Evolutionary conservation across 345 rosid species (phyloP), one percentile per base, ranked within the genome.

Genomic region (Salix purpurea): DNA sequence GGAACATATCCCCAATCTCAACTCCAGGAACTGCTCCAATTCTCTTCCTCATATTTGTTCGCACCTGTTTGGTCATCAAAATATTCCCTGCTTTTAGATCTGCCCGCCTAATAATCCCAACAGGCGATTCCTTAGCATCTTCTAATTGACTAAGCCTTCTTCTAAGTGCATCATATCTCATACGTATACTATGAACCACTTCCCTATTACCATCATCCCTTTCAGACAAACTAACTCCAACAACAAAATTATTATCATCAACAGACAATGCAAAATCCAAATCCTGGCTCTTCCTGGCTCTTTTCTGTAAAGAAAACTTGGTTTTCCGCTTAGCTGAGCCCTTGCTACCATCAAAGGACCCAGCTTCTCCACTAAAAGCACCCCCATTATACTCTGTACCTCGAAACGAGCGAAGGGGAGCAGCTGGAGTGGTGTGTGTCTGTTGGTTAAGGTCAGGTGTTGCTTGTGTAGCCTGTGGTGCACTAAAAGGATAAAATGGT

Each of bases 1-100:
- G 91, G 87, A 89, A 93, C 60, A 91, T 89, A 48, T 91, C 97
- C 21, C 98, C 94, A 48, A 91, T 80, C 72, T 91, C 93, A 66
- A 91, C 85, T 23, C 98, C 97, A 60, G 98, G 97, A 61, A 88
- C 85, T 2, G 62, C 71, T 64, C 98, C 98, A 76, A 86, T 83
- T 82, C 94, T 88, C 90, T 88, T 91, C 83, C 76, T 87, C 80
- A 81, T 73, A 82, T 91, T 93, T 12, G 98, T 86, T 46, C 92
- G 78, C 76, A 91, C 82, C 42, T 91, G 93, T 74, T 86, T 89
- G 72, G 81, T 87, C 97, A 88, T 89, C 81, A 93, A 68, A 70
- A 83, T 67, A 34, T 84, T 80, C 15, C 86, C 87, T 4, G 89
- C 90, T 84, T 78, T 88, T 69, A 91, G 80, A 72, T 91, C 90